Base-by-base conservation (phyloP, 1,284 basidiomycete species). In the Cystobasidiaceae sp. region DNA sequence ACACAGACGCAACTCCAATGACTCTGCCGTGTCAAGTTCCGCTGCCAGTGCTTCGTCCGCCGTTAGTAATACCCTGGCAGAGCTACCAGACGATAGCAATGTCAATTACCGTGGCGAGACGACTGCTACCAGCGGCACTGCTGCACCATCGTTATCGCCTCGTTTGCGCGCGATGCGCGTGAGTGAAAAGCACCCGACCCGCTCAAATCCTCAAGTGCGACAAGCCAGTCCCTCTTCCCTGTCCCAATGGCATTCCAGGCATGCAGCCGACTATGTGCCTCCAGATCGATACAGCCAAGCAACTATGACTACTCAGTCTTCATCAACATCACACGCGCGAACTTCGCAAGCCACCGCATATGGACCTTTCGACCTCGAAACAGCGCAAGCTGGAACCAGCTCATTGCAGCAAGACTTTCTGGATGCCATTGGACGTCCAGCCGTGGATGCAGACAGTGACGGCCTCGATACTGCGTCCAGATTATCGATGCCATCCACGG, bases 361-460 rank as follows among this genome's bases (percentile, higher is more conserved):
- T 1, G 61, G 41, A 17, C 41, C 61, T 6, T 56, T 64, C 19
- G 51, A 48, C 8, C 28, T 45, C 23, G 61, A n/a, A 28, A 43
- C n/a, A 4, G 25, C 6, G 2, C 11, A 34, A 41, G 44, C 15
- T 19, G 21, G 49, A 39, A 27, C 43, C 9, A 32, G 8, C 2
- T 50, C 43, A 27, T 9, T 62, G 5, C 46, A 62, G 49, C 48
- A 28, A 34, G 43, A 64, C 3, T 64, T 64, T 23, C 21, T 56
- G 27, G 43, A 55, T 21, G 52, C 61, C 4, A 46, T 64, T 30
- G 43, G 33, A 7, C 51, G 43, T 4, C 25, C 39, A n/a, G 17
- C 25, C 23, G 13, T 30, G n/a, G 6, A 39, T 15, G 2, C 6
- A 17, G 8, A 32, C 39, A 2, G 13, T 2, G 27, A 46, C 15